Conservation (phyloP, 2,329 filamentous ascomycete genomes). For the Aspergillus arachidicola region DNA sequence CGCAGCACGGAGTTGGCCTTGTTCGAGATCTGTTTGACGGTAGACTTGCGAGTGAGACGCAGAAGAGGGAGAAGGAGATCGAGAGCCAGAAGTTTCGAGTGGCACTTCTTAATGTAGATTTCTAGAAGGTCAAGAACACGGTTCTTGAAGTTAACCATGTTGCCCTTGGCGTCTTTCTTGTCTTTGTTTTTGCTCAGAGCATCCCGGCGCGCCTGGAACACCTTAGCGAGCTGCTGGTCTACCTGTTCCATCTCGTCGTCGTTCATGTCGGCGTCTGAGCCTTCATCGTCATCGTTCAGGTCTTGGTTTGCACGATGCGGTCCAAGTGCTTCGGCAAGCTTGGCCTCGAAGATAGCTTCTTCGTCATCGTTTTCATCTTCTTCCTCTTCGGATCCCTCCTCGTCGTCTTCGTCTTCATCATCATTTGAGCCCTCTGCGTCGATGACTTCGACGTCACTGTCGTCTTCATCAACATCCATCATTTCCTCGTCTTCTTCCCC, state of each 20-base stretch:
- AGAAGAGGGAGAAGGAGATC: conserved; percentile 75
- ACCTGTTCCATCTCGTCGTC: conserved; percentile 94
- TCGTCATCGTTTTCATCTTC: conserved; percentile 52
- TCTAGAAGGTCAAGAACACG: conserved; percentile 85
- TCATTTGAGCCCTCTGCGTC: conserved; percentile 42
- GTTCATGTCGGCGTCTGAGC: conserved; percentile 77
- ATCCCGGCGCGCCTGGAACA: conserved; percentile 78
- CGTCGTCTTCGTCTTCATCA: conserved; percentile 44
- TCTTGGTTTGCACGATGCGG: conserved; percentile 65
- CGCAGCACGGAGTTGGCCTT: conserved; percentile 74
- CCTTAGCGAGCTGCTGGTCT: conserved; percentile 78
- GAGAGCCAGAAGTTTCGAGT: conserved; percentile 67
- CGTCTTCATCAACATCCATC: conserved; percentile 48
- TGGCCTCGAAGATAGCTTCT: conserved; percentile 68
- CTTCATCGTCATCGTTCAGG: conserved; percentile 58
- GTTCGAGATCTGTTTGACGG: conserved; percentile 72
- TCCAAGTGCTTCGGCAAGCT: conserved; percentile 76
- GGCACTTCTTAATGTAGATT: conserved; percentile 80
- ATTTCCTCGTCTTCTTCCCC: conserved; percentile 57
- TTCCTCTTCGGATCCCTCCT: conserved; percentile 34
- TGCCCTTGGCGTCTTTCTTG: conserved; percentile 83
- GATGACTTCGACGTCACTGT: conserved; percentile 44
- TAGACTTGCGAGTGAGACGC: conserved; percentile 74
- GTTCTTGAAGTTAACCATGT: conserved; percentile 92
- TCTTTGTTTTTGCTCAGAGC: conserved; percentile 74